phyloP scores from a whole-genome alignment of 2,329 filamentous ascomycete species.

The Tolypocladium ovalisporum region DNA sequence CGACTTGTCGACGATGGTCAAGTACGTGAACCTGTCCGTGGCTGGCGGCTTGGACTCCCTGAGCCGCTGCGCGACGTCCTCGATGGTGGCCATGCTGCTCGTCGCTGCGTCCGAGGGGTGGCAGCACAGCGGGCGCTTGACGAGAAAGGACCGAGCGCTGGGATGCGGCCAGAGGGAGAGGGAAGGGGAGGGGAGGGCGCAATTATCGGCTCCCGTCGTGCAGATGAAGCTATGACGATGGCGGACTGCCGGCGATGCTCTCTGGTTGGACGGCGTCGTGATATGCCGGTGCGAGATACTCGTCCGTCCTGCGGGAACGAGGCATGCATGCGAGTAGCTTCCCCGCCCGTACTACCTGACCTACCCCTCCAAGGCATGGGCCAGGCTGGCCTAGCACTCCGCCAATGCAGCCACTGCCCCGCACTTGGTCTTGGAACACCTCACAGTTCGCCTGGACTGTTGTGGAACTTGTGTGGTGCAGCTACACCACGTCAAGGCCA shows the following conservation, averaged over 20 bases:
- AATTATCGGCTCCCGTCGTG: background rate
- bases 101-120: background rate
- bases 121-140: background rate
- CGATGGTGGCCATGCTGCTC: slow-evolving; percentile 19
- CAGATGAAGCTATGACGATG: background rate
- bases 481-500: background rate
- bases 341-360: background rate
- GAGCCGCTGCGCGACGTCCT: slow-evolving; percentile 33
- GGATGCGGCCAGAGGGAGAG: background rate
- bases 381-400: background rate
- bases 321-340: background rate
- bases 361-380: background rate
- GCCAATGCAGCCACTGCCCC: background rate
- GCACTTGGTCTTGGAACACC: background rate
- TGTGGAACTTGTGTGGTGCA: no score
- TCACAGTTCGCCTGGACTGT: no score
- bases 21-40: slow-evolving; percentile 62
- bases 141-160: background rate
- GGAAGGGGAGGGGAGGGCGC: background rate
- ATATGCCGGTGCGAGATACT: background rate
- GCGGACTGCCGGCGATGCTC: background rate
- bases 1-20: slow-evolving; percentile 68
- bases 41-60: slow-evolving; percentile 38
- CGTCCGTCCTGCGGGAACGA: background rate
- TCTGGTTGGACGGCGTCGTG: background rate